These are phyloP conservation scores for Pycnococcus provasolii DNA, from an alignment of 139 green algal species.

Conservation along the genomic window DNA sequence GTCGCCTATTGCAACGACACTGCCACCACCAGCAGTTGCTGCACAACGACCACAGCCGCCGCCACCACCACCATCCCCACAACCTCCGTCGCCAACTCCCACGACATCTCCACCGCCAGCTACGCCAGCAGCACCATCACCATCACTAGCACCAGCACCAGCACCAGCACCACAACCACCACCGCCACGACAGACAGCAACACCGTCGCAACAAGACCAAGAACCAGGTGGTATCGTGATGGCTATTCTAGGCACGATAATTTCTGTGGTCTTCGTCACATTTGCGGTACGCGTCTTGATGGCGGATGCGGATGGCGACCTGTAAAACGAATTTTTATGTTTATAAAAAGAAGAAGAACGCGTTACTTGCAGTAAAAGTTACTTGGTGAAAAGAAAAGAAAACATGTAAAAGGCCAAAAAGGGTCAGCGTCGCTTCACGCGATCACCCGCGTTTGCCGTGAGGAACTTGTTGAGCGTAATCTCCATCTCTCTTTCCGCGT, in stretches of 20 bases:
- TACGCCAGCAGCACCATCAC: neutral
- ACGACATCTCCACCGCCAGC: neutral
- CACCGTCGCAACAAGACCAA: neutral
- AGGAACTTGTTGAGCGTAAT: no score
- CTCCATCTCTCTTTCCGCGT: no score
- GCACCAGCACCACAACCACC: neutral
- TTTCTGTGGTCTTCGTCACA: neutral
- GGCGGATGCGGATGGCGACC: no score
- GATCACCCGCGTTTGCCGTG: no score
- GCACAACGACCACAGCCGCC: neutral
- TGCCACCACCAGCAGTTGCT: no score
- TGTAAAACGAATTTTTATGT: no score
- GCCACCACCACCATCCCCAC: conserved; percentile 1
- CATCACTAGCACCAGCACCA: neutral
- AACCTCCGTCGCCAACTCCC: neutral
- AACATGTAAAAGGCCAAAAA: no score
- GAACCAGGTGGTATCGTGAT: neutral
- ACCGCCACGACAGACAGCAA: neutral
- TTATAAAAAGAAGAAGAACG: no score
- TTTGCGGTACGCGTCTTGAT: neutral
- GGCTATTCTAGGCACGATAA: neutral
- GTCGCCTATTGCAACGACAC: no score
- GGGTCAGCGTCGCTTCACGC: no score
- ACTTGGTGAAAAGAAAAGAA: no score
- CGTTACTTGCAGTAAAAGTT: no score